phyloP scores from a whole-genome alignment of 768 basidiomycete species.

The Scleroderma citrinum region DNA sequence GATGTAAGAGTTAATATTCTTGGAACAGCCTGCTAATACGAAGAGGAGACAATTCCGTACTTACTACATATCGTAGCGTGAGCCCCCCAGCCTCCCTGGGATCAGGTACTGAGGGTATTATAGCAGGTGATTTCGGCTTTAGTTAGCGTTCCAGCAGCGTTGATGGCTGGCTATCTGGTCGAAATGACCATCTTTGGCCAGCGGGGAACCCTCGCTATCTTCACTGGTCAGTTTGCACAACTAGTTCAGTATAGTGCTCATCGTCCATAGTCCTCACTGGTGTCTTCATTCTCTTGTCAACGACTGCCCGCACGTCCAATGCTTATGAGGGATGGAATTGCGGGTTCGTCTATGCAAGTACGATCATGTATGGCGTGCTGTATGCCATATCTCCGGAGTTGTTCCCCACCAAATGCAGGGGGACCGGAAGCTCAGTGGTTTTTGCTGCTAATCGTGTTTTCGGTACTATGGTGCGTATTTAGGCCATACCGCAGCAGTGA shows the following conservation, averaged over 20 bases:
- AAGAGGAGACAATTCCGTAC: conserved; percentile 60
- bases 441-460: conserved; percentile 49
- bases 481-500: not conserved
- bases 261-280: conserved; percentile 40
- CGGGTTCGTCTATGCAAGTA: conserved; percentile 49
- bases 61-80: conserved; percentile 73
- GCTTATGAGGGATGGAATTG: conserved; percentile 55
- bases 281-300: conserved; percentile 51
- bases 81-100: not conserved
- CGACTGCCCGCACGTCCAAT: conserved; percentile 48
- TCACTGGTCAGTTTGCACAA: conserved; percentile 34
- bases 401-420: conserved; percentile 48
- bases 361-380: conserved; percentile 51
- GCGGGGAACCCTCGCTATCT: conserved; percentile 46
- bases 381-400: conserved; percentile 42
- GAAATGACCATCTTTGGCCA: conserved; percentile 47
- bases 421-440: conserved; percentile 52
- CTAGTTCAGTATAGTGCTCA: not conserved
- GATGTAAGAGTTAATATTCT: not conserved
- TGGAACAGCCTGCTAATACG: conserved; percentile 48
- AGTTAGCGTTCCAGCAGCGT: conserved; percentile 52
- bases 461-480: conserved; percentile 47
- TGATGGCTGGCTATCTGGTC: conserved; percentile 49
- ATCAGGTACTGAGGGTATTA: conserved; percentile 6
- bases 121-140: conserved; percentile 54